phyloP scores from a whole-genome alignment of 106 monocot genomes.

The Hemerocallis citrina region DNA sequence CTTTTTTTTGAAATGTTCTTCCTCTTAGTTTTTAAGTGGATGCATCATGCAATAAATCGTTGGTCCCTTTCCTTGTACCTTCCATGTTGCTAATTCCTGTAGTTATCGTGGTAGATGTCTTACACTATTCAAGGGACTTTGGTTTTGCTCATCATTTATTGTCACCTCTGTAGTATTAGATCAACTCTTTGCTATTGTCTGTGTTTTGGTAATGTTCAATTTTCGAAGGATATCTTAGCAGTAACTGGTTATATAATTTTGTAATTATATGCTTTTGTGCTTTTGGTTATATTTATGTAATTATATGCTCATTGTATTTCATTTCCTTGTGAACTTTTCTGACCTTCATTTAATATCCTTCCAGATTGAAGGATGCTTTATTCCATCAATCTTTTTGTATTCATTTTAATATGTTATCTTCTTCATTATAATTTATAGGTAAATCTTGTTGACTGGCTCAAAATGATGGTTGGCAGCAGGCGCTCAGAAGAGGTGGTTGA shows the following conservation, averaged over 20 bases:
- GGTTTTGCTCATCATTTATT: not conserved
- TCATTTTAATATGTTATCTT: not conserved
- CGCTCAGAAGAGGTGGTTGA: conserved; percentile 94
- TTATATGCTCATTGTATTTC: not conserved
- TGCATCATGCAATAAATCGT: not conserved
- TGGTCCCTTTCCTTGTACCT: not conserved
- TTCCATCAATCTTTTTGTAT: not conserved
- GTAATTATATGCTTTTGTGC: not conserved
- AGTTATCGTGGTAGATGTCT: not conserved
- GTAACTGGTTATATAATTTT: not conserved
- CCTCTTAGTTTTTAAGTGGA: no score
- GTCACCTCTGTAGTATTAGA: not conserved
- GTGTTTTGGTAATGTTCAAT: not conserved
- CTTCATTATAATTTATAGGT: conserved; percentile 37
- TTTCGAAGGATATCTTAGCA: not conserved
- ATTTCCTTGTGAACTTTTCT: not conserved
- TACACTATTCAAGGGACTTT: not conserved
- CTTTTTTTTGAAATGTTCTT: no score
- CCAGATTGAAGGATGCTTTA: not conserved
- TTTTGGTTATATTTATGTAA: not conserved
- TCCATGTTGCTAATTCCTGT: not conserved
- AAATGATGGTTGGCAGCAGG: conserved; percentile 91
- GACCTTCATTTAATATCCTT: not conserved
- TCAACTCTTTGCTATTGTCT: not conserved
- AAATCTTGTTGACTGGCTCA: conserved; percentile 95